Evolutionary conservation across 2,329 filamentous ascomycete genomes (phyloP), one percentile per base, ranked within the genome.

Genomic region (Pestalotiopsis sp.): DNA sequence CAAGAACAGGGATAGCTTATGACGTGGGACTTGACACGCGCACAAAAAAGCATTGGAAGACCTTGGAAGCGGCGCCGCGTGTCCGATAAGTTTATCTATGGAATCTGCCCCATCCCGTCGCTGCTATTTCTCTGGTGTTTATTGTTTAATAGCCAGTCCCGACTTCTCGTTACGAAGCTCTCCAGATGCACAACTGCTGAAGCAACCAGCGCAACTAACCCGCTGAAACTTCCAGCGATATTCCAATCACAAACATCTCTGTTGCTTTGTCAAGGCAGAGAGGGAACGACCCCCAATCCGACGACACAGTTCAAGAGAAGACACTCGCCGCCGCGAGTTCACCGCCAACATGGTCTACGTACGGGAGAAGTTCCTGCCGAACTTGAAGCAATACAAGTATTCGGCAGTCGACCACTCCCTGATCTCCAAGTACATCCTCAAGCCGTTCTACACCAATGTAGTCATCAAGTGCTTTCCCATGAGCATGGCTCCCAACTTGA

Each of bases 381-480:
- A 93, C 78, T 89, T 99, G 75, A 93, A 92, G 81, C 88, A 94
- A 81, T 99, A 99, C 89, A 96, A 97, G 82, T 99, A 99, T 86
- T 93, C 92, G 55, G 89, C 89, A 67, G 92, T 98, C 75, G 96
- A 99, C 81, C 92, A 92, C 80, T 97, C 94, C 68, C 85, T 98
- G 70, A 86, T 94, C 55, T 98, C 94, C 71, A 93, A 91, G 80
- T 98, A 98, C 83, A 88, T 99, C 72, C 85, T 99, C 75, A 98
- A 99, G 86, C 96, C 96, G 7, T 99, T 98, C 82, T 99, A 98
- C 85, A 97, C 90, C 76, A 91, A 97, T 82, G 86, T 96, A 73
- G 95, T 97, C 76, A 97, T 99, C 83, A 90, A 95, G 71, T 92
- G 91, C 81, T 98, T 99, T 79, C 96, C 96, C 58, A 92, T 97